Evolutionary conservation across 176 grass and related monocot genomes (phyloP), one percentile per base, ranked within the genome.

Genomic region (Hsuehochloa calcarea): DNA sequence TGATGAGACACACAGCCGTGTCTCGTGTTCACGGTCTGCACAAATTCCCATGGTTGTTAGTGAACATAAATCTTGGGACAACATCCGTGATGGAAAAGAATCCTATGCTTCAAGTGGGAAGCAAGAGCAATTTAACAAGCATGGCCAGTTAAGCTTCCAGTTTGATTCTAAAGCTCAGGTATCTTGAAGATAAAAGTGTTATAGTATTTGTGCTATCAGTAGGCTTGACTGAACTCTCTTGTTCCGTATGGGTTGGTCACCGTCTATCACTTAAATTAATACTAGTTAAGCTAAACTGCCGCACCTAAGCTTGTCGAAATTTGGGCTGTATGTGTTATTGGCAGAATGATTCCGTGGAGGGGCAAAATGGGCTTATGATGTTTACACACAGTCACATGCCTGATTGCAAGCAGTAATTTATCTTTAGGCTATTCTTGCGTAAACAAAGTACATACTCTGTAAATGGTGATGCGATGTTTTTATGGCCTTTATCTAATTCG

Each of bases 31-130:
- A 56, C 86, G 91, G n/a, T 72, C 10, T 41, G 87, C 59, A 44
- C 89, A 85, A 79, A 46, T 60, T 31, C 55, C 89, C 40, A 46
- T 73, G 25, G 68, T 80, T 8, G 56, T 31, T 83, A 64, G 54
- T 81, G 89, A 93, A 34, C 84, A 89, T 38, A 87, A 90, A 56
- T 87, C 90, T 27, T 95, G 93, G 91, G 93, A 89, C 60, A 85
- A 87, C 16, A 65, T 91, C 46, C 80, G 55, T 68, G 89, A 91
- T 50, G 40, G 68, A 59, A 80, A 89, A 74, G 80, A 68, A 66
- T 74, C 61, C 0, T 55, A 81, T 35, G 26, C 2, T 70, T 92
- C 90, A 69, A 84, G 46, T 74, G 65, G 74, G 31, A 80, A 82
- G 27, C 87, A 82, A 84, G 92, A 86, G 19, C 90, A 85, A 87